A percentile compares a stretch with the other conserved stretches of the same genome.
Evolutionary conservation across 768 basidiomycete genomes (phyloP).

Genomic region (Boletellus ananas): DNA sequence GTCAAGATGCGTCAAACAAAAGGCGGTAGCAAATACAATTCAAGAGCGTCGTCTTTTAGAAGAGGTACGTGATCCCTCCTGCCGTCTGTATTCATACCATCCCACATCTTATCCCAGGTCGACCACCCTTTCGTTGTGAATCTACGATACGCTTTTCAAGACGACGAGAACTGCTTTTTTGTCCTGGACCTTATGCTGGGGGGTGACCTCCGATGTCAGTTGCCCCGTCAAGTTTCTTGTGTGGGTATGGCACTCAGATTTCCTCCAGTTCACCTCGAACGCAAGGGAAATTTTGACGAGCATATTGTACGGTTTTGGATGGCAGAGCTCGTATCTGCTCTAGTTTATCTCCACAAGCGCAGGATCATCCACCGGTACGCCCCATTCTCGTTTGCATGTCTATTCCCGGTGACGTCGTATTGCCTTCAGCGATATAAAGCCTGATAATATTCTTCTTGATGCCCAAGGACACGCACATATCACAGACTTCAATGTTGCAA

Average conservation of each 20-base stretch:
- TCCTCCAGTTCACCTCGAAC: slow-evolving; percentile 75
- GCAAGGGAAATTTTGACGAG: slow-evolving; percentile 63
- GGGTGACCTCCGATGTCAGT: slow-evolving; percentile 87
- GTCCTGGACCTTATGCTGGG: slow-evolving; percentile 96
- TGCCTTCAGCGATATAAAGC: slow-evolving; percentile 79
- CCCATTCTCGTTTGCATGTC: neutral
- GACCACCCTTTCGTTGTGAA: slow-evolving; percentile 90
- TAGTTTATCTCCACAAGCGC: slow-evolving; percentile 87
- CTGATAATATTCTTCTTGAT: slow-evolving; percentile 95
- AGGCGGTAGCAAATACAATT: slow-evolving; percentile 88
- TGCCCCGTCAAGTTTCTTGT: neutral
- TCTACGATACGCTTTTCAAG: slow-evolving; percentile 93
- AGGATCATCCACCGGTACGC: slow-evolving; percentile 91
- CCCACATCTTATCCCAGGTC: slow-evolving; percentile 43
- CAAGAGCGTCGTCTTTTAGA: slow-evolving; percentile 91
- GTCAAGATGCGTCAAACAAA: slow-evolving; percentile 83
- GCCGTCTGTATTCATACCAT: slow-evolving; percentile 8
- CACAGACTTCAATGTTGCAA: slow-evolving; percentile 99
- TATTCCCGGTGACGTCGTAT: slow-evolving; percentile 7
- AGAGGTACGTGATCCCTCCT: slow-evolving; percentile 54
- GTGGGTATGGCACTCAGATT: slow-evolving; percentile 1
- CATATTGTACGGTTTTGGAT: slow-evolving; percentile 81
- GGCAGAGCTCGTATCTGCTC: slow-evolving; percentile 78
- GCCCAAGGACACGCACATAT: slow-evolving; percentile 92
- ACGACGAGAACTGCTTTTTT: slow-evolving; percentile 97